Base-by-base conservation (phyloP, 805 yeast genomes). In the Jamesozyma lodderae region DNA sequence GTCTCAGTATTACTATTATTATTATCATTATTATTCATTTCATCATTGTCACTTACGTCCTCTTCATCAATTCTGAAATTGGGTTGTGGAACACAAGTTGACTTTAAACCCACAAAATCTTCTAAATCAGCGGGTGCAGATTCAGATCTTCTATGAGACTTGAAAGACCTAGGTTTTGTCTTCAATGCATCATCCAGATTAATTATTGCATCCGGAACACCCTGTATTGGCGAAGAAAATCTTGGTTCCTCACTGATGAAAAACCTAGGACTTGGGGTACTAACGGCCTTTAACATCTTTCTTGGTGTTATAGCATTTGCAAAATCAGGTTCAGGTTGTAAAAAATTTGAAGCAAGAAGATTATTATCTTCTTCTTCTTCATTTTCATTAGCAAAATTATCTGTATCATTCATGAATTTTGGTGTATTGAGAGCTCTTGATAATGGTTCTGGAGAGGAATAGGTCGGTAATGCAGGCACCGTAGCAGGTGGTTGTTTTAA, bases 121-220 rank as follows among this genome's bases (percentile, higher is more conserved):
- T 63, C 62, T 26, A 67, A 62, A 36, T 69, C 60, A 23, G 73
- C 76, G 6, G 79, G 78, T 0, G 79, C 79, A 29, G 75, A 69
- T 51, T 73, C 79, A 1, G 77, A 63, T 41, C 79, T 63, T 48
- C 76, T 63, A 50, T 73, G 79, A 5, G 58, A 45, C 35, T 51
- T 43, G 30, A 57, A 57, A 7, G 53, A 54, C 44, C 44, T 53
- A 42, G 58, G 61, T 36, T 45, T 59, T n/a, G 60, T 46, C 30
- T 64, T 68, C 18, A 70, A 59, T 9, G 77, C 77, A 21, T 70
- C 69, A 43, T 75, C 80, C 34, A 75, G 53, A 45, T 75, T 79
- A 18, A 75, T 76, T 18, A 70, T 61, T 2, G 79, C 77, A 46
- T 72, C 75, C 1, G 79, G 78, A 4, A 68, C 62, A 17, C 63